Percentiles rank a stretch among this genome's conserved stretches.
These are phyloP conservation scores for Glaciozyma martinii DNA, from an alignment of 768 basidiomycete species.

Conservation along the genomic window DNA sequence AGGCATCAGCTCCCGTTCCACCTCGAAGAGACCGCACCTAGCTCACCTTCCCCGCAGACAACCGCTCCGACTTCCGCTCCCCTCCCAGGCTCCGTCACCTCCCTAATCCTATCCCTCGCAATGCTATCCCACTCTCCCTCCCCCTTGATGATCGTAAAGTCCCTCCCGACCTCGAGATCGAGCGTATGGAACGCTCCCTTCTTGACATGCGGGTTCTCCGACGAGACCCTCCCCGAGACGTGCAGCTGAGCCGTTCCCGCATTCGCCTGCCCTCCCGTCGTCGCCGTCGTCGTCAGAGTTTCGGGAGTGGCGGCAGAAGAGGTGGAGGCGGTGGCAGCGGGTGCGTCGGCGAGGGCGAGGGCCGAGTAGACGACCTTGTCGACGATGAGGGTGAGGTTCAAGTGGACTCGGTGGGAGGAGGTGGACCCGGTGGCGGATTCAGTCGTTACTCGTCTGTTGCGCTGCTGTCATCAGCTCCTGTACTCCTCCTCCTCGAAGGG, in stretches of 20 bases:
- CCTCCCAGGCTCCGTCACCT: conserved; percentile 81
- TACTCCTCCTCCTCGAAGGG: no score
- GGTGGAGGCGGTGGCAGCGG: conserved; percentile 44
- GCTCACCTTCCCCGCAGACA: conserved; percentile 82
- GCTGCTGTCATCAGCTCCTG: background rate
- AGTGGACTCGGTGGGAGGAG: conserved; percentile 76
- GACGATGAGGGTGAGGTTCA: conserved; percentile 76
- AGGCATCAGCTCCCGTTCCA: background rate
- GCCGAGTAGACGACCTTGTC: conserved; percentile 72
- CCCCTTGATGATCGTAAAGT: conserved; percentile 78
- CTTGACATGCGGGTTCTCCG: conserved; percentile 80
- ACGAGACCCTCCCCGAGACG: conserved; percentile 72
- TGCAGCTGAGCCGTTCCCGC: conserved; percentile 51
- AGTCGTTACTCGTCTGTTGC: conserved; percentile 60
- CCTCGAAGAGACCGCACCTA: background rate
- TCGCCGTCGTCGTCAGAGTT: conserved; percentile 34
- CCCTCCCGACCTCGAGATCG: conserved; percentile 81
- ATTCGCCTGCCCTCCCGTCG: conserved; percentile 40
- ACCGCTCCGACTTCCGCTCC: conserved; percentile 95
- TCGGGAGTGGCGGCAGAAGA: conserved; percentile 29
- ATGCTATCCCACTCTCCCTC: conserved; percentile 82
- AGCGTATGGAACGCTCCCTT: conserved; percentile 91
- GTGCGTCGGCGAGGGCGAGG: conserved; percentile 45
- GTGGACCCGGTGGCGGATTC: conserved; percentile 87
- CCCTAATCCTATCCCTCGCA: conserved; percentile 67